Conservation (phyloP, 148 eudicot genomes). For the Cornus kousa region DNA sequence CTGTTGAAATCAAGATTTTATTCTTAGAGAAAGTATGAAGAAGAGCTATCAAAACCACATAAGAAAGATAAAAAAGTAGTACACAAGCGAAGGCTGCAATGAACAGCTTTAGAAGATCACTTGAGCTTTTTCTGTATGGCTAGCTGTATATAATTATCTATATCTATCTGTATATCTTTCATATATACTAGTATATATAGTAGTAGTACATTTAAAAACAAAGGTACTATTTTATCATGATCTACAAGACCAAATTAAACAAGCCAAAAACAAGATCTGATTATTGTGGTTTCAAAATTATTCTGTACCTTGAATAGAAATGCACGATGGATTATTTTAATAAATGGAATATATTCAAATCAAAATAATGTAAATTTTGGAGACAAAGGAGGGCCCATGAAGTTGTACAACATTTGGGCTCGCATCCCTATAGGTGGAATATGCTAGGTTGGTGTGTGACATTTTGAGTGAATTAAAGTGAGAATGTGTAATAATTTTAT, state of each 20-base stretch:
- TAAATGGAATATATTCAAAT: not conserved
- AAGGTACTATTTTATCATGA: no score
- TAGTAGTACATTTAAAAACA: not conserved
- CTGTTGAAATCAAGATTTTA: not conserved
- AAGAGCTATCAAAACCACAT: not conserved
- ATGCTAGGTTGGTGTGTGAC: not conserved
- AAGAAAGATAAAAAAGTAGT: not conserved
- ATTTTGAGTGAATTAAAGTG: not conserved
- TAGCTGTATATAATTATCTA: not conserved
- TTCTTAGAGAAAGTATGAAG: not conserved
- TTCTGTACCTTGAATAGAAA: not conserved
- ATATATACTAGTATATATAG: not conserved
- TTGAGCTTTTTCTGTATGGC: not conserved
- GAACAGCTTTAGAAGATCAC: not conserved
- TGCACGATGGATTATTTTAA: not conserved
- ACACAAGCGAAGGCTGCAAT: constrained; percentile 2
- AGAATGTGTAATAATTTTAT: not conserved
- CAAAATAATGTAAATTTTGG: not conserved
- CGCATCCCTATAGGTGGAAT: not conserved
- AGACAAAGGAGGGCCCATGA: constrained; percentile 4
- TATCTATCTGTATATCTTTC: not conserved
- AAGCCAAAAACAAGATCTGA: not conserved
- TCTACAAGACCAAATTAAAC: no score
- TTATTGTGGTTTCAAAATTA: not conserved
- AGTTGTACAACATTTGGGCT: not conserved